Conservation (phyloP, 2,329 filamentous ascomycete genomes). For the Sphaerulina vaccinii region DNA sequence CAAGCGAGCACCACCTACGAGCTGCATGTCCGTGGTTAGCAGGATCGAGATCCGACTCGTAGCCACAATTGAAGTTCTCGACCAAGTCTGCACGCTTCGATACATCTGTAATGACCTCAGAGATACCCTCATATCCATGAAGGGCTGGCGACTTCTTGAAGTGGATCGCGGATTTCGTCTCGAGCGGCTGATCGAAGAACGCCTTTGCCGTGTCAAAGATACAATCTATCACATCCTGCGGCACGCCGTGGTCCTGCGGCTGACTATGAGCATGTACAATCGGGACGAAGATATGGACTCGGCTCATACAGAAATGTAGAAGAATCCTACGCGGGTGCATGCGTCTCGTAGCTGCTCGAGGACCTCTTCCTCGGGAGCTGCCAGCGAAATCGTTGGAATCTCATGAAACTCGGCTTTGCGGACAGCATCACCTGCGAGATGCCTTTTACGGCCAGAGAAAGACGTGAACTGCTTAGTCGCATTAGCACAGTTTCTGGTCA, state of each 20-base stretch:
- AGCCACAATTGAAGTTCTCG: constrained; percentile 31
- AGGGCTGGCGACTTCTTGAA: constrained; percentile 67
- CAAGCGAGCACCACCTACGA: neutral
- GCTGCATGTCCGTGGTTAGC: constrained; percentile 1
- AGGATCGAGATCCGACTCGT: constrained; percentile 25
- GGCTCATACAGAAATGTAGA: constrained; percentile 25
- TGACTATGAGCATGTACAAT: neutral
- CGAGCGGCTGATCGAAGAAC: constrained; percentile 29
- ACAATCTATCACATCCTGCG: constrained; percentile 37
- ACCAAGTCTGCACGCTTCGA: constrained; percentile 55
- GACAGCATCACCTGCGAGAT: constrained; percentile 23
- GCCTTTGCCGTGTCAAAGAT: constrained; percentile 34
- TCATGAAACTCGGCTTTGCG: constrained; percentile 27
- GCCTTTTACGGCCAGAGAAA: constrained; percentile 25
- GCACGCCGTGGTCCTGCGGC: constrained; percentile 74
- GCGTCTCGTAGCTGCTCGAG: constrained; percentile 25
- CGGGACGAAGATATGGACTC: neutral
- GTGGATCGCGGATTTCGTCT: constrained; percentile 52
- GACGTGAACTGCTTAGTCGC: constrained; percentile 18
- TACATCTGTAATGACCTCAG: constrained; percentile 66
- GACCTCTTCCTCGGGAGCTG: constrained; percentile 18
- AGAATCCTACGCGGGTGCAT: constrained; percentile 27
- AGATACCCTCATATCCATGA: constrained; percentile 68
- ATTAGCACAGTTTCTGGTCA: neutral
- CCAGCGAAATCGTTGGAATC: constrained; percentile 27